phyloP scores from a whole-genome alignment of 306 rosid species.

The Rosa rugosa region DNA sequence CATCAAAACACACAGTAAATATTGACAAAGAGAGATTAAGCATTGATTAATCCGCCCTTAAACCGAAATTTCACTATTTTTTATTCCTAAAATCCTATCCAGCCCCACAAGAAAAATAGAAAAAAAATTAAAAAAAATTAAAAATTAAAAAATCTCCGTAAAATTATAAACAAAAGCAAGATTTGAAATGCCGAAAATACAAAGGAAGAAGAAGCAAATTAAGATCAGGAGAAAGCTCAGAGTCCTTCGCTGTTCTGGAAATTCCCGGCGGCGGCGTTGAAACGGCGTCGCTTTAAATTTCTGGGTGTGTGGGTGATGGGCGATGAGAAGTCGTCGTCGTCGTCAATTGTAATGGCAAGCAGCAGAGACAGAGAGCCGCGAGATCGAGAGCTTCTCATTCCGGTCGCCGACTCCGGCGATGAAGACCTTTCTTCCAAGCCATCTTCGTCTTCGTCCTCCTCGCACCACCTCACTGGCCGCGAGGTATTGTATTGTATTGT shows the following conservation, averaged over 20 bases:
- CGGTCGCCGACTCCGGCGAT: slow-evolving; percentile 49
- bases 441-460: slow-evolving; percentile 47
- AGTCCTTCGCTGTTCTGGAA: background rate
- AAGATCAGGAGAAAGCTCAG: background rate
- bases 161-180: background rate
- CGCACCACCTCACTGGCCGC: slow-evolving; percentile 59
- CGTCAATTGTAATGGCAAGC: slow-evolving; percentile 42
- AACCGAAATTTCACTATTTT: too few species aligned
- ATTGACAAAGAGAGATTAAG: background rate
- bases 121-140: background rate
- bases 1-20: background rate
- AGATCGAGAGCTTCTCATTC: slow-evolving; percentile 88
- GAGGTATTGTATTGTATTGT: slow-evolving; percentile 40
- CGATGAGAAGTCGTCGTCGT: slow-evolving; percentile 56
- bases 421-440: slow-evolving; percentile 54
- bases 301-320: slow-evolving; percentile 45
- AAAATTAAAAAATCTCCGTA: background rate
- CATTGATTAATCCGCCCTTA: slow-evolving; percentile 14
- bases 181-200: background rate
- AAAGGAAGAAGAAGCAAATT: background rate
- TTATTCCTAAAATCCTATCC: too few species aligned
- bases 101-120: background rate
- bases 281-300: slow-evolving; percentile 37
- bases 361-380: slow-evolving; percentile 61
- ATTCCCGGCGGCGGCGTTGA: background rate